phyloP scores from a whole-genome alignment of 2,329 filamentous ascomycete genomes.

The Aspergillus sp. region DNA sequence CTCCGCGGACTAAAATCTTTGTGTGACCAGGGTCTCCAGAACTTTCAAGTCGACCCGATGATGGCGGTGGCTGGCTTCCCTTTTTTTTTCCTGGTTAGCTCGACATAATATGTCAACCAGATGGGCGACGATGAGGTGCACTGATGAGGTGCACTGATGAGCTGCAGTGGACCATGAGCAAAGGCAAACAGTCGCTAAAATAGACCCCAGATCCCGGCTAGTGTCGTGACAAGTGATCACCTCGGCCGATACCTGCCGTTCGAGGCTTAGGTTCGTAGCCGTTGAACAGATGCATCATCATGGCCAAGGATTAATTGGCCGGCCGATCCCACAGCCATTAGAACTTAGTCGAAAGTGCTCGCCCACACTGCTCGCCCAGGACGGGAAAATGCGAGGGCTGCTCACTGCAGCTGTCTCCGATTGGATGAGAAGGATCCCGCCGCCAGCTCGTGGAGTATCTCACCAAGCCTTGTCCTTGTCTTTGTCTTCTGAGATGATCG shows the following conservation, averaged over 20 bases:
- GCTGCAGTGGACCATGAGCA: slow-evolving; percentile 25
- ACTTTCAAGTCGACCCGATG: no score
- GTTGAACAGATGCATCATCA: slow-evolving; percentile 30
- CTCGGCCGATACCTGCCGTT: slow-evolving; percentile 27
- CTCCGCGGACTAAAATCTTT: no score
- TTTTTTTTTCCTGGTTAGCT: neutral
- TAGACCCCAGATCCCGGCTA: slow-evolving; percentile 28
- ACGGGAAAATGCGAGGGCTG: slow-evolving; percentile 13
- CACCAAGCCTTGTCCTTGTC: no score
- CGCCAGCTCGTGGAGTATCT: no score
- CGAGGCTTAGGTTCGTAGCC: slow-evolving; percentile 29
- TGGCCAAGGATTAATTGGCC: slow-evolving; percentile 26
- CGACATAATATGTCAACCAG: neutral
- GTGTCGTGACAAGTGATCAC: slow-evolving; percentile 24
- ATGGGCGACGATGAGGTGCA: no score
- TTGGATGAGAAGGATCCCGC: no score
- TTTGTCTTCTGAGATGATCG: no score
- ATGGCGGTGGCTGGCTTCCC: slow-evolving; percentile 9
- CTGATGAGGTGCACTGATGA: slow-evolving; percentile 19
- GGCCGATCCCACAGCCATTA: slow-evolving; percentile 25
- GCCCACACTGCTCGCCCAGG: slow-evolving; percentile 25
- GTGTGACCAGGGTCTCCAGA: no score
- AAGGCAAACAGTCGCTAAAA: slow-evolving; percentile 26
- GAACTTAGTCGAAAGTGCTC: slow-evolving; percentile 22
- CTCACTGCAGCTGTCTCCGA: no score